phyloP scores from a whole-genome alignment of 257 asterid genomes.

The Cruciata laevipes region DNA sequence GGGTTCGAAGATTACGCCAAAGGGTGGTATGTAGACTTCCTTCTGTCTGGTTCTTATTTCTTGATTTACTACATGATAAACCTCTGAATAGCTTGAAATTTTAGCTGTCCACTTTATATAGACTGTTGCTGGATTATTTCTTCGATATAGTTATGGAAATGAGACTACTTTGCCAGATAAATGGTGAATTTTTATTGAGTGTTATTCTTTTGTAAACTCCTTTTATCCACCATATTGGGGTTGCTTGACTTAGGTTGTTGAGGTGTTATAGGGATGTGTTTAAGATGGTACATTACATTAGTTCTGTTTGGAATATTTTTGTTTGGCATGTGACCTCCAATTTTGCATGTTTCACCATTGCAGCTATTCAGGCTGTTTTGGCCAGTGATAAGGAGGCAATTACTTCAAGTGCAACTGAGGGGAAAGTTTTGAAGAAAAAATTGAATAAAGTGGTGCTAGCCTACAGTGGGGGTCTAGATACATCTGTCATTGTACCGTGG shows the following conservation, averaged over 20 bases:
- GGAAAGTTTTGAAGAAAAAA: constrained; percentile 45
- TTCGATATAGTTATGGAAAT: not conserved
- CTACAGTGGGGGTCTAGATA: constrained; percentile 94
- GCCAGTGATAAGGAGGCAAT: constrained; percentile 47
- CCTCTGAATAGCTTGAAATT: not conserved
- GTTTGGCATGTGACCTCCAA: not conserved
- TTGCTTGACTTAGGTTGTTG: not conserved
- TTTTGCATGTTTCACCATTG: constrained; percentile 8
- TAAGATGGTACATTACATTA: not conserved
- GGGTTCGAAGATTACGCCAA: constrained; percentile 23
- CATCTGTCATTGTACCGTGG: constrained; percentile 99
- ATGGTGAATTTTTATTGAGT: not conserved
- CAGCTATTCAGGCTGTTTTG: constrained; percentile 66
- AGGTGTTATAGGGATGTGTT: not conserved
- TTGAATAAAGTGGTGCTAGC: constrained; percentile 92
- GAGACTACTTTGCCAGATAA: not conserved
- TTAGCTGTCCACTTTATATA: not conserved
- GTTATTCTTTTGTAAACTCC: not conserved
- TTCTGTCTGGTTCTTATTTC: no score
- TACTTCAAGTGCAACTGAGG: constrained; percentile 33
- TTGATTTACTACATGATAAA: not conserved
- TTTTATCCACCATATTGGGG: not conserved
- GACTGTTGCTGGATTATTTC: not conserved
- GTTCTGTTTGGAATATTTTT: not conserved
- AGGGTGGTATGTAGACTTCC: constrained; percentile 28